Evolutionary conservation across 768 basidiomycete species (phyloP).

Genomic region (Leucocoprinus leucothites): DNA sequence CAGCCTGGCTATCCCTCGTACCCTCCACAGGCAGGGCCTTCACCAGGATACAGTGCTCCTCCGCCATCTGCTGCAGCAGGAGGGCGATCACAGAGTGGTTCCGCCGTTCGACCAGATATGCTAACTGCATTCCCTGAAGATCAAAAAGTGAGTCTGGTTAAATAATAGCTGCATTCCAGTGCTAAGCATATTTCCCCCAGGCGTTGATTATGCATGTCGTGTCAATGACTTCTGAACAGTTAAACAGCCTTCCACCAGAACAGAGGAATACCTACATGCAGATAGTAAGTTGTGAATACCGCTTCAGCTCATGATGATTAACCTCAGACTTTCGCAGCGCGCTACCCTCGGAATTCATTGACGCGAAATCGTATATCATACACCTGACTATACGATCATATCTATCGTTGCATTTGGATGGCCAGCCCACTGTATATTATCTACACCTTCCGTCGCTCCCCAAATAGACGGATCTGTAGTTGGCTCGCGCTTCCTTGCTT

Average conservation of each 20-base stretch:
- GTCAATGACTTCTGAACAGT: slow-evolving; percentile 82
- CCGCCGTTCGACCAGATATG: slow-evolving; percentile 34
- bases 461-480: too few relatives aligned
- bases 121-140: slow-evolving; percentile 64
- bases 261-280: slow-evolving; percentile 81
- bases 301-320: not conserved
- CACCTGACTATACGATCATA: too few relatives aligned
- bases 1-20: slow-evolving; percentile 19
- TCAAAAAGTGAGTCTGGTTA: slow-evolving; percentile 48
- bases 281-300: slow-evolving; percentile 51
- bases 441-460: too few relatives aligned
- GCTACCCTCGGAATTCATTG: slow-evolving; percentile 30
- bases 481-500: too few relatives aligned
- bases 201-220: slow-evolving; percentile 77
- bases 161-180: not conserved
- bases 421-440: too few relatives aligned
- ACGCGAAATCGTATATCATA: too few relatives aligned
- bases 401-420: too few relatives aligned
- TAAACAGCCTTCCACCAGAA: slow-evolving; percentile 65
- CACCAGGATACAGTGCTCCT: slow-evolving; percentile 17
- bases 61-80: slow-evolving; percentile 23
- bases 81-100: not conserved
- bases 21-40: slow-evolving; percentile 17
- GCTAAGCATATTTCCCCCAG: slow-evolving; percentile 25
- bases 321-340: slow-evolving; percentile 26